These are phyloP conservation scores for Talaromyces albobiverticillius DNA, from an alignment of 2,329 filamentous ascomycete species.

Conservation along the genomic window DNA sequence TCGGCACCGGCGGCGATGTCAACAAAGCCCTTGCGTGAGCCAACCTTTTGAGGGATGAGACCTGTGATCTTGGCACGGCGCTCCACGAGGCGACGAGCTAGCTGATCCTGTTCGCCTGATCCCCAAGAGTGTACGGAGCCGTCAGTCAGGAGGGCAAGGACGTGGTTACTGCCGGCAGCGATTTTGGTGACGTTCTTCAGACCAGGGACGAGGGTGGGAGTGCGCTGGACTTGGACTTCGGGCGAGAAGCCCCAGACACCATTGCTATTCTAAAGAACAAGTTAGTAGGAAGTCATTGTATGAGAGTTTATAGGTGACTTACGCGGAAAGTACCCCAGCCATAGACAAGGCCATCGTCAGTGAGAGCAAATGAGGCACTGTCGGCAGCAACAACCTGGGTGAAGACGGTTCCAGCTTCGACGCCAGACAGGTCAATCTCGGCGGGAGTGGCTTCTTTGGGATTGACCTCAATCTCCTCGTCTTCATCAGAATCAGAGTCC, in stretches of 20 bases:
- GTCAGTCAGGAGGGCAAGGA: conserved; percentile 52
- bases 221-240: conserved; percentile 37
- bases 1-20: conserved; percentile 67
- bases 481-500: conserved; percentile 52
- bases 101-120: conserved; percentile 61
- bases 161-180: conserved; percentile 51
- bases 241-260: conserved; percentile 55
- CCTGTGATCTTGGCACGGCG: conserved; percentile 48
- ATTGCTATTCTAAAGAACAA: conserved; percentile 50
- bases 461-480: conserved; percentile 52
- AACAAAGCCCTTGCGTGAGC: conserved; percentile 52
- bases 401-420: conserved; percentile 55
- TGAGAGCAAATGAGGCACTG: conserved; percentile 59
- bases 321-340: conserved; percentile 63
- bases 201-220: conserved; percentile 41
- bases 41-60: conserved; percentile 52
- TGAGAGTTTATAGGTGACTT: conserved; percentile 24
- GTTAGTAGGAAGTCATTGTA: neutral
- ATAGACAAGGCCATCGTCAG: conserved; percentile 59
- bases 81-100: conserved; percentile 58
- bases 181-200: conserved; percentile 50
- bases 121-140: conserved; percentile 60
- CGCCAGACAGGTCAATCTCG: conserved; percentile 46
- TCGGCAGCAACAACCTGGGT: conserved; percentile 59
- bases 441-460: conserved; percentile 55